Evolutionary conservation across 2,329 filamentous ascomycete species (phyloP).

Genomic region (Fusarium luffae): DNA sequence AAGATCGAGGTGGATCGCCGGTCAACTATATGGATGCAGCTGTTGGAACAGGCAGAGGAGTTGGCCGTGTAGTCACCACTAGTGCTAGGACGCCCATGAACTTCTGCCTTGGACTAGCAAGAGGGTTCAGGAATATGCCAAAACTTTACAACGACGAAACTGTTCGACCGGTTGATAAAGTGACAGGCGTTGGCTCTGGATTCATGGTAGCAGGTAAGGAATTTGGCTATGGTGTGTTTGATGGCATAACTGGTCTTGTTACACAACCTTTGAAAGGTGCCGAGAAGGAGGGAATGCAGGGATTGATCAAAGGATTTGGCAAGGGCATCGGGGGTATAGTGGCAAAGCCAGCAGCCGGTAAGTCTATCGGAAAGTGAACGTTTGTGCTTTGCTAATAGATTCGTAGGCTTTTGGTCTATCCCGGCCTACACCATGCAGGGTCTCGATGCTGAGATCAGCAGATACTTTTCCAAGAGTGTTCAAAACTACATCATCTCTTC

Average conservation of each 20-base stretch:
- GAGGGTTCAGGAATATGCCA: constrained; percentile 89
- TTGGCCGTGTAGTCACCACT: constrained; percentile 78
- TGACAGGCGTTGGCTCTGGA: constrained; percentile 81
- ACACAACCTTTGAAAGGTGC: constrained; percentile 77
- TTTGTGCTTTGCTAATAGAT: not conserved
- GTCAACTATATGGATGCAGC: constrained; percentile 62
- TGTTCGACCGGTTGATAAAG: constrained; percentile 80
- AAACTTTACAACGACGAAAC: constrained; percentile 87
- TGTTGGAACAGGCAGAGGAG: constrained; percentile 72
- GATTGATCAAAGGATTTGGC: constrained; percentile 81
- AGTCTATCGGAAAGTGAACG: constrained; percentile 42
- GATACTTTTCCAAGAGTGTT: constrained; percentile 75
- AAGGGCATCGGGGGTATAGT: constrained; percentile 86
- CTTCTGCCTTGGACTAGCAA: constrained; percentile 82
- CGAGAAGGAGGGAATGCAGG: constrained; percentile 61
- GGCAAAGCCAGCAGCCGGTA: constrained; percentile 83
- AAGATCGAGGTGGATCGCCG: constrained; percentile 35
- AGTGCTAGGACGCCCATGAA: constrained; percentile 85
- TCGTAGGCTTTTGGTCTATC: constrained; percentile 70
- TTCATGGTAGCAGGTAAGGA: constrained; percentile 82
- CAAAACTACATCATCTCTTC: constrained; percentile 84
- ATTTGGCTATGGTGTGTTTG: constrained; percentile 80
- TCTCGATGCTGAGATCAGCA: constrained; percentile 80
- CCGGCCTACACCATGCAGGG: constrained; percentile 88
- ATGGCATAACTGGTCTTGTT: constrained; percentile 83